Evolutionary conservation across 2,329 filamentous ascomycete species (phyloP).

Genomic region (Nemania diffusa): DNA sequence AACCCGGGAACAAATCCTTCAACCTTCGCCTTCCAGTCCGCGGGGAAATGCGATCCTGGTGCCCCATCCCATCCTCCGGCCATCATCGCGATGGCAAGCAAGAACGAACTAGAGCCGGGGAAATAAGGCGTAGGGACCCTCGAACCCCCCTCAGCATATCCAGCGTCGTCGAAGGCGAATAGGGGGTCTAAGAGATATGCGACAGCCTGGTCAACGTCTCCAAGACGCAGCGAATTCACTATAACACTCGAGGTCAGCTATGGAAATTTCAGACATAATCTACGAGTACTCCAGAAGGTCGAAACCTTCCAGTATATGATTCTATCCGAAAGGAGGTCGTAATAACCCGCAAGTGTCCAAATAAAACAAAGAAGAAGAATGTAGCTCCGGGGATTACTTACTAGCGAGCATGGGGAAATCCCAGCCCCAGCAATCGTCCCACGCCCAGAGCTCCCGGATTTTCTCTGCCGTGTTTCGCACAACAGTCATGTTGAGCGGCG

Average conservation of each 20-base stretch:
- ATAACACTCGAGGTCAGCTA: not conserved
- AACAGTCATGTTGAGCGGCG: constrained; percentile 50
- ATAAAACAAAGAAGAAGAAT: not conserved
- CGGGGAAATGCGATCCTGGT: constrained; percentile 59
- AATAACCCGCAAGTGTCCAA: too few species aligned
- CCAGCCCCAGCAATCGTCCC: constrained; percentile 56
- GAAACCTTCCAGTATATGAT: too few species aligned
- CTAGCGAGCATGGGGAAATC: constrained; percentile 58
- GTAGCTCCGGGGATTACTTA: not conserved
- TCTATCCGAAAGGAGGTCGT: not conserved
- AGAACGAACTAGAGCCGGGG: constrained; percentile 59
- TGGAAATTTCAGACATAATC: not conserved
- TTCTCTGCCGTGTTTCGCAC: constrained; percentile 53
- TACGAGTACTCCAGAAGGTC: too few species aligned
- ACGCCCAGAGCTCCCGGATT: constrained; percentile 53
- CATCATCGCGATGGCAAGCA: constrained; percentile 67
- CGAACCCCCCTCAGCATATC: constrained; percentile 63
- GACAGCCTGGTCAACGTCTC: constrained; percentile 53
- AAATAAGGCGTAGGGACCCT: constrained; percentile 68
- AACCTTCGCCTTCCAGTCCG: constrained; percentile 58
- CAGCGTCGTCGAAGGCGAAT: constrained; percentile 66
- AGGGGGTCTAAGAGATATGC: constrained; percentile 60
- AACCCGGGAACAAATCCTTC: constrained; percentile 59
- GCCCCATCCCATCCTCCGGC: constrained; percentile 65
- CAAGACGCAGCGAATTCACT: constrained; percentile 56